phyloP scores from a whole-genome alignment of 2,329 filamentous ascomycete species.

The Fusarium sp. region DNA sequence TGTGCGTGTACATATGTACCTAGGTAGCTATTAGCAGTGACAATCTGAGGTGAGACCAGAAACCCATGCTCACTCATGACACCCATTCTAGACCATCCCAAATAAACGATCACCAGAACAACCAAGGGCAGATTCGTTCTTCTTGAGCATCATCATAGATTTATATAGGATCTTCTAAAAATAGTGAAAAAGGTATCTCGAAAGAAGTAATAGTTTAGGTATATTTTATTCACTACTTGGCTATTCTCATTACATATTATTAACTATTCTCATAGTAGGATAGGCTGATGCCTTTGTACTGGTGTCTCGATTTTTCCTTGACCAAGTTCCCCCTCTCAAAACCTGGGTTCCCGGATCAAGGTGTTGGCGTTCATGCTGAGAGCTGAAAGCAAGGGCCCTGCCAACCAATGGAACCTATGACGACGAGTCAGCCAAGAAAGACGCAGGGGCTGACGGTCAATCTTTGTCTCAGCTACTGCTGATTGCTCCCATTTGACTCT shows the following conservation, averaged over 20 bases:
- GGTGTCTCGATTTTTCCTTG: background rate
- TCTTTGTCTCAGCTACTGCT: background rate
- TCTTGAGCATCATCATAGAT: background rate
- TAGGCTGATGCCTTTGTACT: background rate
- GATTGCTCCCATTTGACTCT: background rate
- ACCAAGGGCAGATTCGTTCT: background rate
- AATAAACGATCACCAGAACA: too few relatives aligned
- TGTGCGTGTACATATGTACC: background rate
- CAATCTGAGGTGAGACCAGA: background rate
- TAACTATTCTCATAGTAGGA: background rate
- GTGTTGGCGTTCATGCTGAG: constrained; percentile 3
- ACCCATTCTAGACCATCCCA: constrained; percentile 7
- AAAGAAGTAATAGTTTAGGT: too few relatives aligned
- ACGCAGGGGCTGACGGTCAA: background rate
- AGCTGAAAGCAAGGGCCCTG: constrained; percentile 1
- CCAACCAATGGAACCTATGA: constrained; percentile 6
- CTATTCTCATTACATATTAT: background rate
- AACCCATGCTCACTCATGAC: background rate
- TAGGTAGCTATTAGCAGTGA: background rate
- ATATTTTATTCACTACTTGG: background rate
- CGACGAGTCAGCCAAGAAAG: constrained; percentile 4
- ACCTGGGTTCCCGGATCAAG: constrained; percentile 23
- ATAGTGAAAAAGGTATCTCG: background rate
- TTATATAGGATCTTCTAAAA: background rate
- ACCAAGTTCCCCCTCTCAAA: background rate